A percentile compares a stretch with the other conserved stretches of the same genome.
phyloP scores from a whole-genome alignment of 2,329 filamentous ascomycete species.

The Paecilomyces niveus region DNA sequence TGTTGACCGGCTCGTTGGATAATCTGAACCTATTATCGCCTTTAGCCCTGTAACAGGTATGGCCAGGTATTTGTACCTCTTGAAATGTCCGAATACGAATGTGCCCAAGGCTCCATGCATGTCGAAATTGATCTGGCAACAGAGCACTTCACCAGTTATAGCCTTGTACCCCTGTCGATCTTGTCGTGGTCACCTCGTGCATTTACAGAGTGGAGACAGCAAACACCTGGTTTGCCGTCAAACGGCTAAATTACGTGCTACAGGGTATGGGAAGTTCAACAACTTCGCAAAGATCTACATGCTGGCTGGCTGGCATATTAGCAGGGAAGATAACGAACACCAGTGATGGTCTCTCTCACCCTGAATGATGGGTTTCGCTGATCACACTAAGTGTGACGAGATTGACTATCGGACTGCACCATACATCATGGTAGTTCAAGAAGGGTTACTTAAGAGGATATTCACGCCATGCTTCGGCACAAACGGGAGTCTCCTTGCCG shows the following conservation, averaged over 20 bases:
- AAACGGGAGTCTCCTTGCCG: neutral
- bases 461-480: neutral
- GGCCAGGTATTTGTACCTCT: neutral
- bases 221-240: neutral
- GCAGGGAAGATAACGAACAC: neutral
- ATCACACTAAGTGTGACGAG: neutral
- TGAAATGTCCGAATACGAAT: neutral
- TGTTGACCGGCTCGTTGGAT: neutral
- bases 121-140: neutral
- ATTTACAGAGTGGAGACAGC: neutral
- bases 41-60: neutral
- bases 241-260: neutral
- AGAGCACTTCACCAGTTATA: neutral
- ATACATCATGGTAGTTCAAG: neutral
- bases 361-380: neutral
- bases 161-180: neutral
- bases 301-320: neutral
- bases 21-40: neutral
- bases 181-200: neutral
- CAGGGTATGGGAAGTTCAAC: neutral
- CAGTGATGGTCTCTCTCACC: neutral
- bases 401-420: neutral
- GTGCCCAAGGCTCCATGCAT: neutral
- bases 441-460: neutral
- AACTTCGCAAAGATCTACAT: neutral